Evolutionary conservation across 805 yeast genomes (phyloP).

Genomic region (Yamadazyma insecticola): DNA sequence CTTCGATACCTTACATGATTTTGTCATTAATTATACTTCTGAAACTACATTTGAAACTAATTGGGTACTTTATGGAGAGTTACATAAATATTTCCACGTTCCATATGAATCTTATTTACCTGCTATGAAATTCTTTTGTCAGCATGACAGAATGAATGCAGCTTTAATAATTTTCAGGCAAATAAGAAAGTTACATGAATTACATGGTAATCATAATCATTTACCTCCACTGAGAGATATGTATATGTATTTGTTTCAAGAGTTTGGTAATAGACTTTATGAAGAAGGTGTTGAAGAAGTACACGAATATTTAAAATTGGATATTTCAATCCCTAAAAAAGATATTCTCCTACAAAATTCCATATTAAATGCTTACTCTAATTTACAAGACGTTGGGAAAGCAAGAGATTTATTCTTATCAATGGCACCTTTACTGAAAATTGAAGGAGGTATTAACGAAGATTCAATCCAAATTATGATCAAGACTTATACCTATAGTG

Average conservation of each 20-base stretch:
- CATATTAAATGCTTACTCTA: slow-evolving; percentile 59
- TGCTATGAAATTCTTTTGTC: slow-evolving; percentile 53
- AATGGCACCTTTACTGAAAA: slow-evolving; percentile 48
- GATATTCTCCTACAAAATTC: slow-evolving; percentile 58
- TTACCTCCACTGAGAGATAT: slow-evolving; percentile 42
- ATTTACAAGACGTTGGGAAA: slow-evolving; percentile 50
- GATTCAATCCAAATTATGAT: slow-evolving; percentile 66
- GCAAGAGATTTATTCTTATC: slow-evolving; percentile 59
- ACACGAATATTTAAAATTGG: slow-evolving; percentile 62
- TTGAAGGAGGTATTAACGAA: slow-evolving; percentile 47
- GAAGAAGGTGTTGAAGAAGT: slow-evolving; percentile 63
- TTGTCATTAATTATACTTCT: slow-evolving; percentile 23
- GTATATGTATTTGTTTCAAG: slow-evolving; percentile 55
- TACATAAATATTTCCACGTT: slow-evolving; percentile 51
- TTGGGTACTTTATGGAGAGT: slow-evolving; percentile 54
- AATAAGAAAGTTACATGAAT: slow-evolving; percentile 51
- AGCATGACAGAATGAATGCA: slow-evolving; percentile 52
- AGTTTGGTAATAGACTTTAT: slow-evolving; percentile 55
- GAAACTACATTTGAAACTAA: slow-evolving; percentile 42
- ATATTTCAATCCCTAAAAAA: slow-evolving; percentile 43
- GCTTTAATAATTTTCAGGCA: slow-evolving; percentile 60
- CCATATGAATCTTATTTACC: slow-evolving; percentile 59
- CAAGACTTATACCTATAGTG: slow-evolving; percentile 52
- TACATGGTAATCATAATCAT: slow-evolving; percentile 34
- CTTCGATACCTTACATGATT: slow-evolving; percentile 24